phyloP scores from a whole-genome alignment of 257 asterid genomes.

The Vinca minor region DNA sequence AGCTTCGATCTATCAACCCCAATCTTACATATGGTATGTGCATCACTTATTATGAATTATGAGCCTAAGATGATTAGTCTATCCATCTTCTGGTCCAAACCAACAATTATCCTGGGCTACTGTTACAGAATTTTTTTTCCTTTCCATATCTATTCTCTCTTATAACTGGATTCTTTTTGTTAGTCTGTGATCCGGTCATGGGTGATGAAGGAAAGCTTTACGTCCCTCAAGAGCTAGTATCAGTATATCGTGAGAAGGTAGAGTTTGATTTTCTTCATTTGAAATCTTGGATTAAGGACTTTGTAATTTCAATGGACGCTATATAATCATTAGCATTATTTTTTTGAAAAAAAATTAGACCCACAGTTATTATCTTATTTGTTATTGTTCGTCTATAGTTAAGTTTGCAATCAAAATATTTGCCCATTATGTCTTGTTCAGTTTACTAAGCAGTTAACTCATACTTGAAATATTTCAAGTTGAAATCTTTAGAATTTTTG shows the following conservation, averaged over 20 bases:
- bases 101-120: background rate
- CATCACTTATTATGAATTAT: background rate
- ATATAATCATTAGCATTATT: background rate
- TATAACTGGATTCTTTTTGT: slow-evolving; percentile 20
- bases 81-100: background rate
- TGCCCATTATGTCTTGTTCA: background rate
- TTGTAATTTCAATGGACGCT: background rate
- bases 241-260: slow-evolving; percentile 97
- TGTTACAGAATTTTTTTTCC: background rate
- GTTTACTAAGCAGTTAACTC: background rate
- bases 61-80: background rate
- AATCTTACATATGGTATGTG: slow-evolving; percentile 62
- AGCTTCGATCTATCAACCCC: slow-evolving; percentile 95
- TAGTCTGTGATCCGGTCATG: slow-evolving; percentile 98
- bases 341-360: background rate
- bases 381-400: background rate
- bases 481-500: background rate
- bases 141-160: slow-evolving; percentile 4
- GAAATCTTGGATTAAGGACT: background rate
- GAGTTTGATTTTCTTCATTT: background rate
- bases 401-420: background rate
- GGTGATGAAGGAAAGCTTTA: slow-evolving; percentile 99
- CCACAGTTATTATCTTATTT: background rate
- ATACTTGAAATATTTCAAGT: background rate
- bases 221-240: slow-evolving; percentile 78